These are phyloP conservation scores for Liriodendron chinense DNA, from an alignment of 164 flowering plant species.

Conservation along the genomic window DNA sequence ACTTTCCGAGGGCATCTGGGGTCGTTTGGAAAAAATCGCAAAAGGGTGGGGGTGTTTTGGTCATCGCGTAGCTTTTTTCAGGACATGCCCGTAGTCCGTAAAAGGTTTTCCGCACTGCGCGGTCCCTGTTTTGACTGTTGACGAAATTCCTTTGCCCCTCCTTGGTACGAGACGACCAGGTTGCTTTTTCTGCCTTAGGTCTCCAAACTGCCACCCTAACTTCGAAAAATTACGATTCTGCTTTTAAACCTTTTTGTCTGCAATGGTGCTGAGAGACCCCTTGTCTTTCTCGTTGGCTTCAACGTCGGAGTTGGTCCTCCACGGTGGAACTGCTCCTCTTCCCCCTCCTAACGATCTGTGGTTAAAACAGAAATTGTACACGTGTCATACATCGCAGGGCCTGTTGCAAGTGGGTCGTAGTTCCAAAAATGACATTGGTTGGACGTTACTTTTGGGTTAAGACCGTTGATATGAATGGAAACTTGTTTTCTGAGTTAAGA, in stretches of 20 bases:
- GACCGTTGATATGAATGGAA: too few relatives aligned
- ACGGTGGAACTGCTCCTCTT: too few relatives aligned
- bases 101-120: background rate
- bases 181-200: background rate
- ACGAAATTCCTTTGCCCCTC: background rate
- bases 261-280: background rate
- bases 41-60: background rate
- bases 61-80: background rate
- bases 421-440: too few relatives aligned
- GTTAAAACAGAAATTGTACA: too few relatives aligned
- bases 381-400: too few relatives aligned
- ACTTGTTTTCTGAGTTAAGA: too few relatives aligned
- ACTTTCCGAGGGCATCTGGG: background rate
- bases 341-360: too few relatives aligned
- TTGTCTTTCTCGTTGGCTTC: background rate
- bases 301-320: too few relatives aligned
- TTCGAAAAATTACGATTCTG: background rate
- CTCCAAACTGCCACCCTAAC: background rate
- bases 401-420: too few relatives aligned
- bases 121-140: background rate
- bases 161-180: background rate
- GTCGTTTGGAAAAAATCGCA: background rate
- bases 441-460: too few relatives aligned
- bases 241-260: background rate
- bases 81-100: conserved; percentile 1